These are phyloP conservation scores for Sporothrix schenckii DNA, from an alignment of 2,329 filamentous ascomycete species.

Conservation along the genomic window DNA sequence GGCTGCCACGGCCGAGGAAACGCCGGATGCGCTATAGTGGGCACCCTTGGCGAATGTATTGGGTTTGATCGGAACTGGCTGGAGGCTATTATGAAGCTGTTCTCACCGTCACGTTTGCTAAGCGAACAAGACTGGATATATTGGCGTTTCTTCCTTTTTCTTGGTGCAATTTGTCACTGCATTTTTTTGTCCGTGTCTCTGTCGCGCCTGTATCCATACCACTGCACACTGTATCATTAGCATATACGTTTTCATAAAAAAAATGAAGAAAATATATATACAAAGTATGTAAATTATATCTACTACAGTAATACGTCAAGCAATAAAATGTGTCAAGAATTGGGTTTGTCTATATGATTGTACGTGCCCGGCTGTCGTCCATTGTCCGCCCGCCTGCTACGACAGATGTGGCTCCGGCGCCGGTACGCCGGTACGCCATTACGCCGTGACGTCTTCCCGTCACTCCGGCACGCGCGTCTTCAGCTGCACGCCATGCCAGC, in stretches of 20 bases:
- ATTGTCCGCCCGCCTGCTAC: too few species aligned
- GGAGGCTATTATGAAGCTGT: neutral
- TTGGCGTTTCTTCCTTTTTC: neutral
- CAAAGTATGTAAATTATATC: neutral
- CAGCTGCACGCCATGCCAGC: constrained; percentile 82
- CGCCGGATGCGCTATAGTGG: neutral
- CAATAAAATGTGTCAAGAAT: neutral
- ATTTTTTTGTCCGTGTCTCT: neutral
- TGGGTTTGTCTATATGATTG: constrained; percentile 10
- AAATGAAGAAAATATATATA: neutral
- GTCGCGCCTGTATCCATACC: neutral
- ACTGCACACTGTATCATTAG: constrained; percentile 11
- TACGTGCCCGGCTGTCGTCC: neutral
- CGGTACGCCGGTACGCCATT: too few species aligned
- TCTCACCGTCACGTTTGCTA: neutral
- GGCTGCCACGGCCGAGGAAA: neutral
- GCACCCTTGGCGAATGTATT: neutral
- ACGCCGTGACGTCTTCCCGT: too few species aligned
- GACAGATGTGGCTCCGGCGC: too few species aligned
- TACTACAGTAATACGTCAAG: neutral
- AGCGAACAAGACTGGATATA: constrained; percentile 4
- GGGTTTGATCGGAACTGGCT: neutral
- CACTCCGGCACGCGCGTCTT: constrained; percentile 62
- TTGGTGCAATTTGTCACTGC: neutral
- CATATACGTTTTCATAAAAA: constrained; percentile 7